phyloP scores from a whole-genome alignment of 2,329 filamentous ascomycete genomes.

The Claviceps sorghi region DNA sequence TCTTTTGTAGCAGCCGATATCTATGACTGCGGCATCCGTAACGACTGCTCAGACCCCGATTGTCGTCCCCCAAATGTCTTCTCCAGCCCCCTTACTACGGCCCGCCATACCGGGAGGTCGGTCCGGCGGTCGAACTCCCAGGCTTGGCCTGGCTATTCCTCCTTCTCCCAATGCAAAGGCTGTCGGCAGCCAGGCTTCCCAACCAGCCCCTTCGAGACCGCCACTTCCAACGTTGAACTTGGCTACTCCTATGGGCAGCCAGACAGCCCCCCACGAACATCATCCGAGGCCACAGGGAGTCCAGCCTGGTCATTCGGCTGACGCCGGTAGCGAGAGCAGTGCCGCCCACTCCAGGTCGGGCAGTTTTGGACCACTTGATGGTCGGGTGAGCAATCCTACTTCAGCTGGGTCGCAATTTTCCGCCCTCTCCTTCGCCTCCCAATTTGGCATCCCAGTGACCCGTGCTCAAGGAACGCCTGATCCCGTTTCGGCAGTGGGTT shows the following conservation, averaged over 20 bases:
- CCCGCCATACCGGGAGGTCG: conserved; percentile 64
- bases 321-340: conserved; percentile 67
- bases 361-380: conserved; percentile 66
- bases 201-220: conserved; percentile 26
- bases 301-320: conserved; percentile 50
- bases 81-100: conserved; percentile 66
- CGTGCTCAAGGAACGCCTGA: conserved; percentile 59
- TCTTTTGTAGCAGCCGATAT: conserved; percentile 8
- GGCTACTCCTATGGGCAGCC: conserved; percentile 76
- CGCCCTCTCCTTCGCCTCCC: conserved; percentile 62
- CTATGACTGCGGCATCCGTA: conserved; percentile 11
- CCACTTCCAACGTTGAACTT: conserved; percentile 68
- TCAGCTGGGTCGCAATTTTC: conserved; percentile 83
- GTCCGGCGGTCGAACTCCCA: conserved; percentile 51
- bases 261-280: conserved; percentile 56
- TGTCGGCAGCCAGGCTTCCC: conserved; percentile 37
- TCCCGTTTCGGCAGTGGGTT: conserved; percentile 76
- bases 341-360: conserved; percentile 67
- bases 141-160: conserved; percentile 80
- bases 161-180: conserved; percentile 72
- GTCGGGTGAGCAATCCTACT: conserved; percentile 63
- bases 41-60: conserved; percentile 19
- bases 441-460: conserved; percentile 52
- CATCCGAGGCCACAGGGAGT: conserved; percentile 34
- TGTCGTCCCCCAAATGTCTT: conserved; percentile 48